Conservation (phyloP, 768 basidiomycete genomes). For the Hypholoma sublateritium region DNA sequence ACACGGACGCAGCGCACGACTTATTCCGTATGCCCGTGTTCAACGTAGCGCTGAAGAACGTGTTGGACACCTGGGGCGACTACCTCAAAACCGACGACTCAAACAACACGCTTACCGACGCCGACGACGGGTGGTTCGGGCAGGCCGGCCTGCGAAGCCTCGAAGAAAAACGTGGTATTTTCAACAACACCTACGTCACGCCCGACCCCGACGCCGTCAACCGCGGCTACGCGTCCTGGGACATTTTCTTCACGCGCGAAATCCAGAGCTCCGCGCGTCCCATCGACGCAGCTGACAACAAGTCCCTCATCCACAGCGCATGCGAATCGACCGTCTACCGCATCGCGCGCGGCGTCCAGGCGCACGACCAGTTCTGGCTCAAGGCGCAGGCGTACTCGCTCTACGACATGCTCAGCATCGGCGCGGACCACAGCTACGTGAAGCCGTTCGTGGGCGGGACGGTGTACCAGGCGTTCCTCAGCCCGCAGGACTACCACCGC, state of each 20-base stretch:
- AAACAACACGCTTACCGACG: slow-evolving; percentile 35
- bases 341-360: slow-evolving; percentile 37
- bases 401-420: slow-evolving; percentile 48
- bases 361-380: slow-evolving; percentile 54
- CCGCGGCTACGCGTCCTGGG: slow-evolving; percentile 50
- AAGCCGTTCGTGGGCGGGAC: slow-evolving; percentile 49
- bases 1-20: slow-evolving; percentile 27
- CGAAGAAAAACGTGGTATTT: slow-evolving; percentile 17
- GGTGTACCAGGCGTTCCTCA: slow-evolving; percentile 59
- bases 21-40: slow-evolving; percentile 41
- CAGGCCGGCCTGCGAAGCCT: background rate
- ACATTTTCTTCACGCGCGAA: slow-evolving; percentile 53
- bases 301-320: slow-evolving; percentile 42
- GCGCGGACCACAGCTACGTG: slow-evolving; percentile 26
- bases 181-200: slow-evolving; percentile 33
- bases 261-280: slow-evolving; percentile 43
- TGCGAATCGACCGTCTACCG: slow-evolving; percentile 56
- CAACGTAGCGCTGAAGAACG: slow-evolving; percentile 31
- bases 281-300: slow-evolving; percentile 23
- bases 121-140: slow-evolving; percentile 49
- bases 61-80: slow-evolving; percentile 47
- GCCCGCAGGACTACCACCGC: slow-evolving; percentile 55
- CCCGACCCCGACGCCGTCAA: slow-evolving; percentile 39
- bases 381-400: slow-evolving; percentile 65
- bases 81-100: slow-evolving; percentile 48